Conservation (phyloP, 2,329 filamentous ascomycete species). For the Phyllosticta ampelicida region DNA sequence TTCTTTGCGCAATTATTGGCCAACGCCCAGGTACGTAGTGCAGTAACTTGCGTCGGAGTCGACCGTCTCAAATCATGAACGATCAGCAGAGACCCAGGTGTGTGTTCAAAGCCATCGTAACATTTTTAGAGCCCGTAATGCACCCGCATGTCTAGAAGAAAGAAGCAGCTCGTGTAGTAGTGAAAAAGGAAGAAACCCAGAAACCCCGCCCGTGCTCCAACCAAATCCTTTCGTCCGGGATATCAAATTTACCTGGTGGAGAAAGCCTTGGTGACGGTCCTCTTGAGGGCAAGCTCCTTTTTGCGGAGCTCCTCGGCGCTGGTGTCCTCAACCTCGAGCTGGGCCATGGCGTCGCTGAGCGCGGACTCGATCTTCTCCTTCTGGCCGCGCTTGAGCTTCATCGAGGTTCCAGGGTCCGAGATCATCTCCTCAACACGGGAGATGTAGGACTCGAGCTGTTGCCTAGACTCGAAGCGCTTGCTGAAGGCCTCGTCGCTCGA, state of each 20-base stretch:
- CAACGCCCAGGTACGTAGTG: neutral
- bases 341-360: slow-evolving; percentile 92
- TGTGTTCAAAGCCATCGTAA: slow-evolving; percentile 9
- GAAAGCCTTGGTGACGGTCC: slow-evolving; percentile 97
- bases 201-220: slow-evolving; percentile 3
- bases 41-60: neutral
- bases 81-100: slow-evolving; percentile 3
- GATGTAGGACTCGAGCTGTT: slow-evolving; percentile 99
- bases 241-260: slow-evolving; percentile 60
- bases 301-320: slow-evolving; percentile 94
- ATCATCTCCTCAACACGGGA: slow-evolving; percentile 97
- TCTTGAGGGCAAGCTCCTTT: slow-evolving; percentile 98
- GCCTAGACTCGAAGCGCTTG: slow-evolving; percentile 98
- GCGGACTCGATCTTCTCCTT: slow-evolving; percentile 99
- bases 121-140: slow-evolving; percentile 10
- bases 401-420: slow-evolving; percentile 86
- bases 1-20: neutral
- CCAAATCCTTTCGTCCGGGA: neutral
- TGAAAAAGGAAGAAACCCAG: neutral
- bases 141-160: slow-evolving; percentile 10
- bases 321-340: slow-evolving; percentile 92
- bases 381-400: slow-evolving; percentile 98
- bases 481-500: slow-evolving; percentile 93
- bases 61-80: neutral
- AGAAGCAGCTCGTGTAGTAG: neutral